Percentiles rank a stretch among this genome's conserved stretches.
Conservation (phyloP, 768 basidiomycete species). For the Lactifluus hygrophoroides region DNA sequence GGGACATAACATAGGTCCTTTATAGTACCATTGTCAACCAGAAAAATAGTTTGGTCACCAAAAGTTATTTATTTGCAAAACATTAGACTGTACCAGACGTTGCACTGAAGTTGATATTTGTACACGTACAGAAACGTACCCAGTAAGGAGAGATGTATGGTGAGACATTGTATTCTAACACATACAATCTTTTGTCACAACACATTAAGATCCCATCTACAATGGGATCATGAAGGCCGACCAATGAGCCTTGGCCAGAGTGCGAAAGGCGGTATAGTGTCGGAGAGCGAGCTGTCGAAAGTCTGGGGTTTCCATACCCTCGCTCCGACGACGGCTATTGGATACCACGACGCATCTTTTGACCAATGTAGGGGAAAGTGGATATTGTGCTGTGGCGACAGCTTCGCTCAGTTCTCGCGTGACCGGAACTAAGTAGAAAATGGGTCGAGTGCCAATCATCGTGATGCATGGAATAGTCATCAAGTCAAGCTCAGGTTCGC, state of each 20-base stretch:
- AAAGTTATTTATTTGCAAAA: too few relatives aligned
- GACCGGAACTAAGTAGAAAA: background rate
- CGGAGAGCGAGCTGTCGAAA: background rate
- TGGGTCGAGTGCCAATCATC: background rate
- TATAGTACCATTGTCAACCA: too few relatives aligned
- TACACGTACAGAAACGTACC: too few relatives aligned
- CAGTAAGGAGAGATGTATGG: too few relatives aligned
- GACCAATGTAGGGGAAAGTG: background rate
- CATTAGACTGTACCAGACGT: too few relatives aligned
- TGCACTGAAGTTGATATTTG: too few relatives aligned
- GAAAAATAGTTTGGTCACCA: too few relatives aligned
- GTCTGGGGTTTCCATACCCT: background rate
- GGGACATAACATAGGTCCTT: too few relatives aligned
- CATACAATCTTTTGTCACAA: too few relatives aligned
- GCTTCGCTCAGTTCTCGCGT: background rate
- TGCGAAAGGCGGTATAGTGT: background rate
- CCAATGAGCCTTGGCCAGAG: background rate
- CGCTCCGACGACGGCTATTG: background rate
- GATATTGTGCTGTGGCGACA: background rate
- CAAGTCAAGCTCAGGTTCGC: background rate
- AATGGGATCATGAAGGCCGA: background rate
- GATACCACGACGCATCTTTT: background rate
- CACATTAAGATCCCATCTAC: background rate
- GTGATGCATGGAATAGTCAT: conserved; percentile 1
- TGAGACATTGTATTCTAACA: too few relatives aligned